Conservation (phyloP, 805 yeast species). For the Tetrapisispora nanseiensis region DNA sequence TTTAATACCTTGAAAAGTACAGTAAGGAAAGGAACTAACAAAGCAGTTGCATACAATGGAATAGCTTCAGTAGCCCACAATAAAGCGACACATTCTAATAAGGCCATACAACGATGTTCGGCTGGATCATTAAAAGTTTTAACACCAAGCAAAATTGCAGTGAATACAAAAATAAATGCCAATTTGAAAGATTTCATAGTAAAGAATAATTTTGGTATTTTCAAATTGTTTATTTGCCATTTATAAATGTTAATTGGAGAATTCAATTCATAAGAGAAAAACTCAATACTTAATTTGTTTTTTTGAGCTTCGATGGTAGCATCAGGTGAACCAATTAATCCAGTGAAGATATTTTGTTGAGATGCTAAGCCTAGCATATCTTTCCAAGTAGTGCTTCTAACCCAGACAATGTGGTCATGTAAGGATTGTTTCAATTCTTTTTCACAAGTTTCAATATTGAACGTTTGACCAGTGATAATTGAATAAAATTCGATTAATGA, state of each 20-base stretch:
- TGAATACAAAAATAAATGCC: slow-evolving; percentile 38
- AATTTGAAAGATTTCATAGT: slow-evolving; percentile 42
- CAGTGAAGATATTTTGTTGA: slow-evolving; percentile 4
- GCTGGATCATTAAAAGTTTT: slow-evolving; percentile 53
- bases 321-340: not conserved
- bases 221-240: slow-evolving; percentile 17
- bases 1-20: slow-evolving; percentile 61
- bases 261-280: slow-evolving; percentile 26
- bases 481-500: slow-evolving; percentile 48
- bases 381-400: slow-evolving; percentile 91
- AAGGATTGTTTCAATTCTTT: slow-evolving; percentile 51
- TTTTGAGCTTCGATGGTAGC: not conserved
- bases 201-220: slow-evolving; percentile 40
- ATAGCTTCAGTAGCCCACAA: slow-evolving; percentile 95
- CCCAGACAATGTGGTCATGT: slow-evolving; percentile 95
- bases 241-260: not conserved
- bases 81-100: slow-evolving; percentile 52
- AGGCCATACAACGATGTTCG: slow-evolving; percentile 55
- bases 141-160: slow-evolving; percentile 45
- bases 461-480: slow-evolving; percentile 31
- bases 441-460: slow-evolving; percentile 35
- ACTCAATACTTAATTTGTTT: slow-evolving; percentile 26
- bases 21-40: slow-evolving; percentile 70
- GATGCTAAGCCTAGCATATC: slow-evolving; percentile 78
- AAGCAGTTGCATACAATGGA: slow-evolving; percentile 82